A percentile compares a stretch with the other conserved stretches of the same genome.
Evolutionary conservation across 2,329 filamentous ascomycete genomes (phyloP).

Genomic region (Paraconiothyrium sp.): DNA sequence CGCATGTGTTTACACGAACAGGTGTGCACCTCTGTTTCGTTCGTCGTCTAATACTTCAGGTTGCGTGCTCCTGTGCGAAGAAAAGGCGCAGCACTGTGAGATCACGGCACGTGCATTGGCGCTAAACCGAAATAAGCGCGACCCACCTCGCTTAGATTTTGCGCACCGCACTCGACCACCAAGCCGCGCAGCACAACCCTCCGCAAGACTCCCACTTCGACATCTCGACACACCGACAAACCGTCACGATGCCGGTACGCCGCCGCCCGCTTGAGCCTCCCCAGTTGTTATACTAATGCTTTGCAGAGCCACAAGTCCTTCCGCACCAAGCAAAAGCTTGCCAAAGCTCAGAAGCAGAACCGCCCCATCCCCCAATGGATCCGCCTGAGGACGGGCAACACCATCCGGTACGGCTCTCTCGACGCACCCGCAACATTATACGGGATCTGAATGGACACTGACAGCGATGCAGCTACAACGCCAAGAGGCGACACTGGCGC

Average conservation of each 20-base stretch:
- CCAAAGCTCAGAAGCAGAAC: conserved; percentile 99
- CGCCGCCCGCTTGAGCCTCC: conserved; percentile 15
- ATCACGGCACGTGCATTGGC: background rate
- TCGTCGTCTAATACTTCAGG: no score
- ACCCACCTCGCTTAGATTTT: conserved; percentile 6
- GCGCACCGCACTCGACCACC: conserved; percentile 1
- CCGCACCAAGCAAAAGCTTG: conserved; percentile 99
- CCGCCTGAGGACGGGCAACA: conserved; percentile 97
- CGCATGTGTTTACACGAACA: no score
- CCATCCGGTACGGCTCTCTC: conserved; percentile 84
- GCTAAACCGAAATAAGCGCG: background rate
- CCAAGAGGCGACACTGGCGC: conserved; percentile 99
- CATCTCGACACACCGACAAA: conserved; percentile 45
- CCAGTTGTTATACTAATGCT: conserved; percentile 22
- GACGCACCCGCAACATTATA: conserved; percentile 1
- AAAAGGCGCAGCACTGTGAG: background rate
- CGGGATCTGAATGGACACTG: conserved; percentile 13
- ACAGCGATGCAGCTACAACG: conserved; percentile 84
- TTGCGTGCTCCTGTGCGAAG: no score
- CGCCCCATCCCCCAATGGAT: conserved; percentile 99
- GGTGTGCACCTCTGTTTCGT: no score
- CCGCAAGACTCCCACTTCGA: conserved; percentile 42
- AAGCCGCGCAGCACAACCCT: background rate
- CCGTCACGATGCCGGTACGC: conserved; percentile 53
- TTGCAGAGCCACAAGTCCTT: conserved; percentile 98